Evolutionary conservation across 2,329 filamentous ascomycete genomes (phyloP).

Genomic region (Penicillium sp.): DNA sequence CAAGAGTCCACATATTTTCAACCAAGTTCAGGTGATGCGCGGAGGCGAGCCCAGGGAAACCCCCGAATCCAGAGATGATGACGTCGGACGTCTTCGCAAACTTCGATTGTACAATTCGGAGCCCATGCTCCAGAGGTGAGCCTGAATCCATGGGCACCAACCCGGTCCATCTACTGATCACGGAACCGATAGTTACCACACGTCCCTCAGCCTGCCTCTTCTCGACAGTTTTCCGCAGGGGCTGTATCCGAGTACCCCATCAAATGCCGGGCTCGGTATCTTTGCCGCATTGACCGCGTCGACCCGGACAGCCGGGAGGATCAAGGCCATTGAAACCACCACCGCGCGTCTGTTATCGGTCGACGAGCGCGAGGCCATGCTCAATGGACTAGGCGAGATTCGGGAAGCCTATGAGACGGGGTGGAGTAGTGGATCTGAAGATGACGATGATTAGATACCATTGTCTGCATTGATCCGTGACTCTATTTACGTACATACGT

Average conservation of each 20-base stretch:
- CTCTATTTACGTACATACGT: no score
- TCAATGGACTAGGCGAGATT: constrained; percentile 76
- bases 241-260: constrained; percentile 59
- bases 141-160: background rate
- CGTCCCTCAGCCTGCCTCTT: constrained; percentile 65
- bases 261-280: constrained; percentile 46
- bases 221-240: constrained; percentile 76
- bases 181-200: constrained; percentile 31
- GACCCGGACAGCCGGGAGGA: constrained; percentile 64
- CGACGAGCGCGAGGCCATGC: constrained; percentile 80
- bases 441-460: constrained; percentile 33
- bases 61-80: constrained; percentile 15
- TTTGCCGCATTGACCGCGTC: constrained; percentile 67
- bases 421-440: constrained; percentile 67
- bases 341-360: constrained; percentile 62
- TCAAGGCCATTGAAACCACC: constrained; percentile 64
- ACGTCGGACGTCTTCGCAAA: constrained; percentile 30
- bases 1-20: constrained; percentile 34
- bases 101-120: constrained; percentile 34
- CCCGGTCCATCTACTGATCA: background rate
- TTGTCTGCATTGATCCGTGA: no score
- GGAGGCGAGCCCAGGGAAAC: constrained; percentile 20
- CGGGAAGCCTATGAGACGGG: constrained; percentile 86
- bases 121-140: constrained; percentile 35
- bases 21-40: constrained; percentile 36